A percentile compares a stretch with the other conserved stretches of the same genome.
These are phyloP conservation scores for Sedum album DNA, from an alignment of 164 flowering plant species.

Conservation along the genomic window DNA sequence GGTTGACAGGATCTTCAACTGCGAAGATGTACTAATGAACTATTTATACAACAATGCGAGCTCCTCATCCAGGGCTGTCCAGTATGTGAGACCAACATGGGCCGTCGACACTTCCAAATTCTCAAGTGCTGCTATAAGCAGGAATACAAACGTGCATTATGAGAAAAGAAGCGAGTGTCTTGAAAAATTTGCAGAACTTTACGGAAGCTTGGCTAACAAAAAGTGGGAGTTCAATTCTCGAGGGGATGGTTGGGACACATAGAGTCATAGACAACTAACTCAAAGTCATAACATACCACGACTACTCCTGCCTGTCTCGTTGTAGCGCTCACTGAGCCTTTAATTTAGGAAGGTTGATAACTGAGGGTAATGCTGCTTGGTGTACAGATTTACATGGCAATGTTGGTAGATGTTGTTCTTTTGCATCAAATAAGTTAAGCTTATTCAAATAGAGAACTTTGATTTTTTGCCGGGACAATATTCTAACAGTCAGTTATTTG, in stretches of 20 bases:
- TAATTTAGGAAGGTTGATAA: no score
- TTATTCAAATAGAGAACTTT: no score
- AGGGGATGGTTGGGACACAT: slow-evolving; percentile 77
- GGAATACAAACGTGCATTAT: slow-evolving; percentile 70
- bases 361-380: not conserved
- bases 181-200: slow-evolving; percentile 50
- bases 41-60: slow-evolving; percentile 39
- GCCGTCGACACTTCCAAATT: slow-evolving; percentile 81
- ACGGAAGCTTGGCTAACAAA: slow-evolving; percentile 46
- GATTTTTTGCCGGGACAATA: no score
- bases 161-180: slow-evolving; percentile 61
- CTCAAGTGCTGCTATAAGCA: slow-evolving; percentile 78
- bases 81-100: slow-evolving; percentile 66
- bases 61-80: slow-evolving; percentile 43
- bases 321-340: no score
- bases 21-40: slow-evolving; percentile 87
- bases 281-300: not conserved
- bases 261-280: slow-evolving; percentile 25
- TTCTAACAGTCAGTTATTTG: no score
- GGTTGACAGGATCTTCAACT: slow-evolving; percentile 71
- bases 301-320: not conserved
- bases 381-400: not conserved
- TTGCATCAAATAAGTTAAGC: no score
- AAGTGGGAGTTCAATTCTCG: slow-evolving; percentile 57
- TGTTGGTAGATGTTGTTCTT: not conserved